Evolutionary conservation across 495 filamentous ascomycete species (phyloP), one percentile per base, ranked within the genome.

Genomic region (Penicillium argentinense): DNA sequence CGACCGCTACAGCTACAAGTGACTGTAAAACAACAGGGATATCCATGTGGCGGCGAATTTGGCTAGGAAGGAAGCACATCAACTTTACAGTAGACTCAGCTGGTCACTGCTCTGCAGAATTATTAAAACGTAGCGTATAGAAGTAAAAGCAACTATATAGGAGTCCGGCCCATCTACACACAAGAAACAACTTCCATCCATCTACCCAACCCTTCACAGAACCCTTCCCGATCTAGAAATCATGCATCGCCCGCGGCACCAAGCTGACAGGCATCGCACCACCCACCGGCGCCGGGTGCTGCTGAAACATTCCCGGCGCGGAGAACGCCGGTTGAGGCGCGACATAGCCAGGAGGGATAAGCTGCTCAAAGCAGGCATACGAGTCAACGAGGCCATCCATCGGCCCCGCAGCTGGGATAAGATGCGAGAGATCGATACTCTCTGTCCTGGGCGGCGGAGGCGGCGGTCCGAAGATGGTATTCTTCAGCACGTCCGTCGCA

Each of bases 171-270:
- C 25, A 33, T 33, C 6, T 33, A 33, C 30, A 14, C 17, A 12
- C 17, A 21, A 9, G 21, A 36, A 9, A 18, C 9, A 21, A 36
- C n/a, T n/a, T n/a, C n/a, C n/a, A n/a, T n/a, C n/a, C n/a, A n/a
- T n/a, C n/a, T n/a, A n/a, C n/a, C n/a, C n/a, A n/a, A n/a, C n/a
- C n/a, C n/a, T n/a, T n/a, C n/a, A 36, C 16, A 21, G 2, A 36
- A 33, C 17, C 21, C 13, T 14, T 25, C 21, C 9, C 9, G 2
- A 19, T 42, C 57, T 22, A 63, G 28, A 48, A 57, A 47, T 63
- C 60, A 47, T 63, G 60, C 14, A 63, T 36, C 14, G 57, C 57
- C 43, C 60, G 49, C 14, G 60, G 54, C n/a, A 63, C 60, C 26
- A 61, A 43, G 17, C 54, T 42, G 6, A 63, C 32, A 17, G 60